phyloP scores from a whole-genome alignment of 2,329 filamentous ascomycete species.

The Ophiocordyceps camponoti-rufipedis region DNA sequence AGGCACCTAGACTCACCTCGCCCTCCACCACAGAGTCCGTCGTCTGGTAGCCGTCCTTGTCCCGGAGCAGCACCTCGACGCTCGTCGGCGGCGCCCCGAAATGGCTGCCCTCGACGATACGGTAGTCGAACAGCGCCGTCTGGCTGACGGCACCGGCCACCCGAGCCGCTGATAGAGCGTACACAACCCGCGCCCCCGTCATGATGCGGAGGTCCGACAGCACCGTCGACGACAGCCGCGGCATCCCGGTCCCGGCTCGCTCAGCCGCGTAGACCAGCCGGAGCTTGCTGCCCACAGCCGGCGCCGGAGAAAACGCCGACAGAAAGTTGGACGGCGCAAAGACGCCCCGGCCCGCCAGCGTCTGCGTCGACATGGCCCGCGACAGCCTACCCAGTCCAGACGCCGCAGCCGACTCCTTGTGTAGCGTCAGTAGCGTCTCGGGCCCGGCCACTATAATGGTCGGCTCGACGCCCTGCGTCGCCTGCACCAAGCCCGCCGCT shows the following conservation, averaged over 20 bases:
- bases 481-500: slow-evolving; percentile 51
- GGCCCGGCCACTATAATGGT: slow-evolving; percentile 70
- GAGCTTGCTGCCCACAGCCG: slow-evolving; percentile 49
- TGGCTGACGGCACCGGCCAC: slow-evolving; percentile 86
- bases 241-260: slow-evolving; percentile 41
- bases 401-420: slow-evolving; percentile 41
- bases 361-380: slow-evolving; percentile 53
- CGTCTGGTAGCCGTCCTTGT: slow-evolving; percentile 40
- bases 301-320: slow-evolving; percentile 36
- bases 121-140: slow-evolving; percentile 76
- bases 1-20: slow-evolving; percentile 30
- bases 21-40: slow-evolving; percentile 43
- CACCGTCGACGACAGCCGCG: slow-evolving; percentile 46
- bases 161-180: slow-evolving; percentile 62
- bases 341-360: slow-evolving; percentile 49
- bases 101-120: slow-evolving; percentile 38
- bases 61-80: slow-evolving; percentile 58
- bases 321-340: slow-evolving; percentile 39
- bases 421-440: slow-evolving; percentile 49
- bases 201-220: slow-evolving; percentile 71
- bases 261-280: slow-evolving; percentile 70
- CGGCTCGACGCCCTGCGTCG: slow-evolving; percentile 57
- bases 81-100: slow-evolving; percentile 71
- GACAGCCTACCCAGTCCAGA: slow-evolving; percentile 47
- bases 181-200: slow-evolving; percentile 62